Base-by-base conservation (phyloP, 2,329 filamentous ascomycete genomes). In the Macrophomina tecta region DNA sequence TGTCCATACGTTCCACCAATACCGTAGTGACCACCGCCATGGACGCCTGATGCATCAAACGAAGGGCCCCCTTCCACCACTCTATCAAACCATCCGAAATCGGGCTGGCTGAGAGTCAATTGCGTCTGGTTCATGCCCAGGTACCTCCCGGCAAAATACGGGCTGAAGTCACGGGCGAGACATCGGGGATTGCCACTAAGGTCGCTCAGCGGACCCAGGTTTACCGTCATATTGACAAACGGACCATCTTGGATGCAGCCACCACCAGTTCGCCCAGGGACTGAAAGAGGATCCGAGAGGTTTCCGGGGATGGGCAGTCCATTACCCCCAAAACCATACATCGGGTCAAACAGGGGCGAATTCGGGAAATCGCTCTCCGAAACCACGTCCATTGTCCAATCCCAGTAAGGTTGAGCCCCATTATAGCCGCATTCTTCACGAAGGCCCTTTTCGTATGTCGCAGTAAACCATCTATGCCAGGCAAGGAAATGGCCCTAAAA, bases 211-310 rank as follows among this genome's bases (percentile, higher is more conserved):
- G 86, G 86, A 0, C 85, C 85, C 0, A 83, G 76, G 66, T 80
- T 81, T 40, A 82, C 78, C 1, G 69, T 71, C 70, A 71, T 75
- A 70, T 86, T 78, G 69, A 78, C 81, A 75, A 87, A 86, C 0
- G 85, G 85, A 0, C 85, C 85, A 0, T 77, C 79, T n/a, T 74
- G 78, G 3, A 89, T 78, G 72, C 85, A 88, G 1, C 86, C 86
- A 42, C 86, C 86, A 9, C 86, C 86, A 6, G 51, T 28, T n/a
- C 52, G 23, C 5, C 63, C 40, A n/a, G 51, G 40, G 9, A 65
- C 62, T n/a, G 34, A 55, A 9, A 45, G 42, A 23, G 49, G 32
- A 40, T 65, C 38, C 12, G 51, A 53, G 11, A n/a, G 7, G 30
- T 38, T 46, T 16, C 56, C 51, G 14, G 38, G 14, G 8, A 1